Base-by-base conservation (phyloP, 1,139 yeast genomes). In the Blastobotrys proliferans region DNA sequence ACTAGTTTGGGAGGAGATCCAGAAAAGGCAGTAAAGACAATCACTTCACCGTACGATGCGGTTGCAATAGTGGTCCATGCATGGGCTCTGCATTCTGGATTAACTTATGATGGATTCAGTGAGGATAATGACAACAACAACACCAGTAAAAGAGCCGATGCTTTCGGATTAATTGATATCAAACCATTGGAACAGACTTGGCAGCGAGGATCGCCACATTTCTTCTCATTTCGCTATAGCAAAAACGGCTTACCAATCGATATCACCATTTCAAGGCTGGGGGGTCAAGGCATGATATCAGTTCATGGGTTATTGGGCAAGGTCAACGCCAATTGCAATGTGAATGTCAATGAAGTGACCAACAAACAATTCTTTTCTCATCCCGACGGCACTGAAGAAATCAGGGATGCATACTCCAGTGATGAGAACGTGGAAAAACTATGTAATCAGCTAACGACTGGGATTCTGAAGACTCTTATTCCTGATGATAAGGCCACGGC, bases 201-300 rank as follows among this genome's bases (percentile, higher is more conserved):
- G 58, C 50, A 51, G 38, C 32, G 41, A 6, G 49, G 50, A n/a
- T 47, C 56, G n/a, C 57, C 57, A 13, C 46, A 54, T 31, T 54
- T 42, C 37, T 54, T 39, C 36, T 40, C 44, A 17, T 54, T 54
- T 39, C 21, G 36, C 11, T 48, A 51, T 30, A 32, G 40, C 19
- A 38, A 41, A 20, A 35, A 43, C 21, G 22, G 22, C 20, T 33
- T 36, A 29, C 38, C 40, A 1, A 18, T 52, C 17, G 56, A 52
- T 29, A 16, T 50, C 20, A 50, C 52, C 6, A 44, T 51, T 11
- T 43, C 49, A 10, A 45, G 44, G 33, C 33, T 52, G 21, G 53
- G 47, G 2, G 27, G 48, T 14, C 33, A 32, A 9, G 40, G 44
- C 10, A 24, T 40, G 2, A 45, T 45, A 27, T 37, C 43, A n/a